Evolutionary conservation across 2,329 filamentous ascomycete species (phyloP).

Genomic region (Thielaviopsis punctulata): DNA sequence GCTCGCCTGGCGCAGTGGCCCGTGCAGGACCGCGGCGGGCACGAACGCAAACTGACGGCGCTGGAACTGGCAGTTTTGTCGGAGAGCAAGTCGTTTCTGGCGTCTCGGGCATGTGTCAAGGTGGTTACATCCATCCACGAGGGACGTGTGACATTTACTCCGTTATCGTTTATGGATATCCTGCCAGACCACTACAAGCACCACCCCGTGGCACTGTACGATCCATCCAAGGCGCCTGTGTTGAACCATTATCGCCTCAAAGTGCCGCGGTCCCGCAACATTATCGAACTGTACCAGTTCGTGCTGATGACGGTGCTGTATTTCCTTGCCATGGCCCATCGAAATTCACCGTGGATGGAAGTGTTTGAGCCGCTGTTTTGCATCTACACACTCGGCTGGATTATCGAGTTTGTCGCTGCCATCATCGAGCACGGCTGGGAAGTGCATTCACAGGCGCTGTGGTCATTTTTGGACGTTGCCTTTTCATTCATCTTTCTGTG

Average conservation of each 20-base stretch:
- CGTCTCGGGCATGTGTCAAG: conserved; percentile 48
- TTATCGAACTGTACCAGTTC: conserved; percentile 50
- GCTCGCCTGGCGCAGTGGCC: conserved; percentile 26
- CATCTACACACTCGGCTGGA: conserved; percentile 50
- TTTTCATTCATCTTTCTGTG: conserved; percentile 45
- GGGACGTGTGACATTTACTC: conserved; percentile 53
- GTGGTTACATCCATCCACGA: conserved; percentile 55
- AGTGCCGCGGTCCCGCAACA: conserved; percentile 48
- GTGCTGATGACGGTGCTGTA: conserved; percentile 45
- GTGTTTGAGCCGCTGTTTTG: conserved; percentile 40
- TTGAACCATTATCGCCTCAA: conserved; percentile 58
- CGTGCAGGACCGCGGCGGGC: conserved; percentile 20
- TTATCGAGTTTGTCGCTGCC: conserved; percentile 46
- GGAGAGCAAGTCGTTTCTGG: conserved; percentile 51
- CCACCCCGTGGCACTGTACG: conserved; percentile 51
- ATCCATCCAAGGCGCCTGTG: conserved; percentile 45
- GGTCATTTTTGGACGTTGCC: conserved; percentile 58
- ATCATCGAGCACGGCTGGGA: conserved; percentile 49
- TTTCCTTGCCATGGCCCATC: conserved; percentile 43
- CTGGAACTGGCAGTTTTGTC: conserved; percentile 57
- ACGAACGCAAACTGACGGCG: conserved; percentile 43
- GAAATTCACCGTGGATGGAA: conserved; percentile 28
- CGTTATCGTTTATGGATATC: conserved; percentile 53
- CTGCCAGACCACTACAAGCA: conserved; percentile 58
- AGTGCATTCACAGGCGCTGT: conserved; percentile 57